Percentiles rank a stretch among this genome's conserved stretches.
phyloP scores from a whole-genome alignment of 805 yeast genomes.

The Kluyveromyces dobzhanskii region DNA sequence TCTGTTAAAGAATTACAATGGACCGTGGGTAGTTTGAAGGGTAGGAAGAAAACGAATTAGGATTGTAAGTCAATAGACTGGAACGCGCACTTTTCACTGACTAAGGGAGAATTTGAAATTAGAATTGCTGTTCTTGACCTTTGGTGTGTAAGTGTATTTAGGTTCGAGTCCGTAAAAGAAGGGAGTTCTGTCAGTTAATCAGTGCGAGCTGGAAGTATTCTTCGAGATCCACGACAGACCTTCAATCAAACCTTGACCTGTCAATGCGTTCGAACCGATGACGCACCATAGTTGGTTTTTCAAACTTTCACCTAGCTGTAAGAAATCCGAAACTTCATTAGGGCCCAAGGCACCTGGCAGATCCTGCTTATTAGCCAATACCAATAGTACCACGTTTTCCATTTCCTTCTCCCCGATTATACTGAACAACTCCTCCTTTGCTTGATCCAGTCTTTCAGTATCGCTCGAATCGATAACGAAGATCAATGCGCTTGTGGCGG shows the following conservation, averaged over 20 bases:
- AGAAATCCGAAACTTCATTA: constrained; percentile 65
- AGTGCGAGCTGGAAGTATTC: constrained; percentile 34
- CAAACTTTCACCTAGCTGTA: constrained; percentile 50
- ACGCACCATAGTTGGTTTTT: constrained; percentile 81
- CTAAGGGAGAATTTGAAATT: too few relatives aligned
- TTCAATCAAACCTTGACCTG: constrained; percentile 85
- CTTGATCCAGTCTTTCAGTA: constrained; percentile 60
- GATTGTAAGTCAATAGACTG: too few relatives aligned
- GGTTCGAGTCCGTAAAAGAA: too few relatives aligned
- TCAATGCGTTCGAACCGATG: constrained; percentile 81
- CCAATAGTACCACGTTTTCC: constrained; percentile 68
- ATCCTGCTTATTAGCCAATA: constrained; percentile 87
- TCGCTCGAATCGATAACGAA: constrained; percentile 86
- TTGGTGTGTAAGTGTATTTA: too few relatives aligned
- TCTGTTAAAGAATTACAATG: too few relatives aligned
- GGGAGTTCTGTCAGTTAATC: neutral
- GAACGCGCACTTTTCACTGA: too few relatives aligned
- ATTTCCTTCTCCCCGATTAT: constrained; percentile 79
- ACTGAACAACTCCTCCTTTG: constrained; percentile 66
- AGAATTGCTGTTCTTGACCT: too few relatives aligned
- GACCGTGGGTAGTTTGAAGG: too few relatives aligned
- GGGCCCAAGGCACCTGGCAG: constrained; percentile 64
- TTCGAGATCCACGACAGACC: constrained; percentile 80
- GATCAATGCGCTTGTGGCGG: constrained; percentile 86
- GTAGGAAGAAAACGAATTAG: too few relatives aligned